phyloP scores from a whole-genome alignment of 2,329 filamentous ascomycete genomes.

The Aspergillus pseudoviridinutans region DNA sequence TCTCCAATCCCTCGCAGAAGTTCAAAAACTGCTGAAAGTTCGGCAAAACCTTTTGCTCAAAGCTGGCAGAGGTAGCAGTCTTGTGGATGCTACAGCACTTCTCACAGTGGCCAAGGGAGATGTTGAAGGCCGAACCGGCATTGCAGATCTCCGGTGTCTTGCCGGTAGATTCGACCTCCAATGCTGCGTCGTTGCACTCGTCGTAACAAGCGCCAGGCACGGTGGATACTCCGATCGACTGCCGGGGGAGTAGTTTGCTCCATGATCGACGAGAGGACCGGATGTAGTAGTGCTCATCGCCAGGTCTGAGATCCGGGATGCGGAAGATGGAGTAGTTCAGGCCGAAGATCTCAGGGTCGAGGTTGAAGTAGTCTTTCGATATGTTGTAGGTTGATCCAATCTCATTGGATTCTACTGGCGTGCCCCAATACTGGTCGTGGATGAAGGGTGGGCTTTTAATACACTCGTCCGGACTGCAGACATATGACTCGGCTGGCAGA shows the following conservation, averaged over 20 bases:
- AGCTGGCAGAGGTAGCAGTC: background rate
- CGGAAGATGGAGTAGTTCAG: conserved; percentile 61
- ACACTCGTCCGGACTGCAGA: conserved; percentile 38
- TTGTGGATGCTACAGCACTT: background rate
- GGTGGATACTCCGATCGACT: conserved; percentile 22
- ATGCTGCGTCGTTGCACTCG: conserved; percentile 49
- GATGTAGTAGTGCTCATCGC: conserved; percentile 5
- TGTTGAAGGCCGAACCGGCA: conserved; percentile 9
- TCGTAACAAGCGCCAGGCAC: conserved; percentile 50
- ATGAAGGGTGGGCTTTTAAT: conserved; percentile 27
- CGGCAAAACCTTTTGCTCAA: conserved; percentile 1
- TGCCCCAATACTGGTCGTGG: conserved; percentile 23
- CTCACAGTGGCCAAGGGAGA: background rate
- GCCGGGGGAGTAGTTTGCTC: conserved; percentile 17
- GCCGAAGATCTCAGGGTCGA: conserved; percentile 59
- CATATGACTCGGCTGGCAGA: conserved; percentile 33
- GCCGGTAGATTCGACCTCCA: conserved; percentile 48
- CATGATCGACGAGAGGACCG: background rate
- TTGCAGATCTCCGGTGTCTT: conserved; percentile 33
- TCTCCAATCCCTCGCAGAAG: background rate
- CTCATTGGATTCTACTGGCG: conserved; percentile 15
- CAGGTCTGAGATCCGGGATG: conserved; percentile 18
- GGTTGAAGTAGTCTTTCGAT: conserved; percentile 58
- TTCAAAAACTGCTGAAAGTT: conserved; percentile 9
- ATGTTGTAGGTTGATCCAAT: conserved; percentile 42